Evolutionary conservation across 2,329 filamentous ascomycete genomes (phyloP).

Genomic region (Shiraia sp.): DNA sequence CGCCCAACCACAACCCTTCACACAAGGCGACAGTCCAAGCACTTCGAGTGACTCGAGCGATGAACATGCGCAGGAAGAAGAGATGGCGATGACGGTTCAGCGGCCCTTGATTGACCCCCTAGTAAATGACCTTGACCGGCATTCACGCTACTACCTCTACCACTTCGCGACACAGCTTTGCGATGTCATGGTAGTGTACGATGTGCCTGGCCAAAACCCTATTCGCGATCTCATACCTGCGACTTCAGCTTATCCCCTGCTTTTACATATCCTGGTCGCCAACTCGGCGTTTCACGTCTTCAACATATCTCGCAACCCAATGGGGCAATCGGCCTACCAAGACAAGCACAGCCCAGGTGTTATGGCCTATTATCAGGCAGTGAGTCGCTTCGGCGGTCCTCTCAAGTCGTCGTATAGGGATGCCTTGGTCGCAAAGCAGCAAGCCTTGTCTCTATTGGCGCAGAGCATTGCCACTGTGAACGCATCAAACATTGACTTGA

Average conservation of each 20-base stretch:
- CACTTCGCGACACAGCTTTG: conserved; percentile 57
- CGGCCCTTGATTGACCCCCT: conserved; percentile 58
- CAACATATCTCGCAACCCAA: conserved; percentile 43
- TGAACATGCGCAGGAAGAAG: conserved; percentile 4
- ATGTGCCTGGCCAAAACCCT: conserved; percentile 51
- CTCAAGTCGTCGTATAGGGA: conserved; percentile 38
- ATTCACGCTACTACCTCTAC: conserved; percentile 52
- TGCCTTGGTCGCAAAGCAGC: conserved; percentile 53
- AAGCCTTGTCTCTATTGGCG: conserved; percentile 50
- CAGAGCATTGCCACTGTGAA: conserved; percentile 34
- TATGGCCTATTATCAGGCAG: conserved; percentile 39
- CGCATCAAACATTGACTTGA: conserved; percentile 44
- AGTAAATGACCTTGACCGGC: conserved; percentile 56
- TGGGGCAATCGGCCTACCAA: conserved; percentile 39
- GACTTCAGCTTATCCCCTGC: conserved; percentile 49
- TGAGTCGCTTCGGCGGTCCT: conserved; percentile 45
- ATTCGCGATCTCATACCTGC: conserved; percentile 54
- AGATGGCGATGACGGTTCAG: conserved; percentile 34
- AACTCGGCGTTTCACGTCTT: conserved; percentile 55
- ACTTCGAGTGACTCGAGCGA: neutral
- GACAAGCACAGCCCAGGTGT: conserved; percentile 36
- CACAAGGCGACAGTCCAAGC: conserved; percentile 1
- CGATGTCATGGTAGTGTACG: conserved; percentile 58
- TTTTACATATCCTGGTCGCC: conserved; percentile 53
- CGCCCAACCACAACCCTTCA: conserved; percentile 6